Conservation (phyloP, 2,329 filamentous ascomycete genomes). For the Stenocarpella maydis region DNA sequence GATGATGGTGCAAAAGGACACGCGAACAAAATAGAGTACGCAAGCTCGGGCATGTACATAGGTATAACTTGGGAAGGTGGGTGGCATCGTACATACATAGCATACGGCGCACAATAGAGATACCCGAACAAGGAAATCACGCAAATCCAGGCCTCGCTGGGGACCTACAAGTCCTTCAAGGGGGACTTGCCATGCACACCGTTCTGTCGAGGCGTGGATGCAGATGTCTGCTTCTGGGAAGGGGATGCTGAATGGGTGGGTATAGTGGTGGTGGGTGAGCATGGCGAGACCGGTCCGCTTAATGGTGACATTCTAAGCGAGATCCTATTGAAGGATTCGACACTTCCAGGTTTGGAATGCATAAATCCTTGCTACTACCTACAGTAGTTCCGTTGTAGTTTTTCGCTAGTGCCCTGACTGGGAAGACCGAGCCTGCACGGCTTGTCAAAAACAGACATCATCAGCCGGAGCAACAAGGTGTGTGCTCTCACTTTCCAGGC, state of each 20-base stretch:
- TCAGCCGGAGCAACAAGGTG: no score
- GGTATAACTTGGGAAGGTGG: conserved; percentile 5
- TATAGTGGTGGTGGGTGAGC: background rate
- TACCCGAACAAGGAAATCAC: conserved; percentile 20
- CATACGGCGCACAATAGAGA: background rate
- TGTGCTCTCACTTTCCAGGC: no score
- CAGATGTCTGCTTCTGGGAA: background rate
- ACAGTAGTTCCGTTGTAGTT: no score
- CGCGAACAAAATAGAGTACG: background rate
- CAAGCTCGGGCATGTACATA: conserved; percentile 18
- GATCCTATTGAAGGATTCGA: background rate
- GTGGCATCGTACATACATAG: background rate
- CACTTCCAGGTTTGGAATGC: background rate
- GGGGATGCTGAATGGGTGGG: background rate
- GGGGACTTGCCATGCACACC: background rate
- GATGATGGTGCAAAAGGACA: background rate
- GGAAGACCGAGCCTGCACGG: background rate
- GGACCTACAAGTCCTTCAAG: background rate
- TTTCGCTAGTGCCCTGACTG: no score
- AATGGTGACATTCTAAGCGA: conserved; percentile 15
- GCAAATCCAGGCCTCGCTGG: conserved; percentile 4
- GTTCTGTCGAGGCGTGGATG: background rate
- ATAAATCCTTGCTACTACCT: no score
- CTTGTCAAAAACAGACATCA: no score
- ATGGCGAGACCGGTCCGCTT: conserved; percentile 8